A percentile compares a stretch with the other conserved stretches of the same genome.
These are phyloP conservation scores for Colletotrichum lupini DNA, from an alignment of 2,329 filamentous ascomycete genomes.

Conservation along the genomic window DNA sequence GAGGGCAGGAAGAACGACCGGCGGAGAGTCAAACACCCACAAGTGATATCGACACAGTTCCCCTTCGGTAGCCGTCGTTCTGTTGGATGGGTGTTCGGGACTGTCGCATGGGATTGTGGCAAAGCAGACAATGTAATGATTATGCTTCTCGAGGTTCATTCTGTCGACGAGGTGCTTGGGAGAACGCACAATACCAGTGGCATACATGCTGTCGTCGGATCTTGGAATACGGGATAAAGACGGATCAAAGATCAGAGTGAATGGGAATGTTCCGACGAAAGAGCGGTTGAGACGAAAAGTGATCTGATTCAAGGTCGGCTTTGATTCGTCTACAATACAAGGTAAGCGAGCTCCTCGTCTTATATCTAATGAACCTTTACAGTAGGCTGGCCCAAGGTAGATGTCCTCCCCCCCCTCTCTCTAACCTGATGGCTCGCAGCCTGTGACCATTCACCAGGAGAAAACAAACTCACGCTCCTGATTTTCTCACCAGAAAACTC, in stretches of 20 bases:
- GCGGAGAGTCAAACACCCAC: constrained; percentile 21
- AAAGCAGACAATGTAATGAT: constrained; percentile 18
- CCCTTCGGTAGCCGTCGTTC: neutral
- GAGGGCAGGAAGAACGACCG: neutral
- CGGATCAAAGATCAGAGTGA: neutral
- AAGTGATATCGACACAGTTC: constrained; percentile 14
- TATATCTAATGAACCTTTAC: neutral
- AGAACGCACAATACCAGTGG: constrained; percentile 15
- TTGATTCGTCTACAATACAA: neutral
- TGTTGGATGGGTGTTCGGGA: neutral
- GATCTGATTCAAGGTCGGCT: neutral
- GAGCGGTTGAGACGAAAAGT: neutral
- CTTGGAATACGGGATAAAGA: neutral
- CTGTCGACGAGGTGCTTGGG: constrained; percentile 1
- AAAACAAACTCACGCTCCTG: too few relatives aligned
- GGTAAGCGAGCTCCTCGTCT: neutral
- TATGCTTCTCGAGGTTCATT: neutral
- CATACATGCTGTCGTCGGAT: constrained; percentile 6
- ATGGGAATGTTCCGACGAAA: neutral
- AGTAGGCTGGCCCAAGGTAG: neutral
- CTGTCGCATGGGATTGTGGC: neutral
- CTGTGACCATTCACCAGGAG: neutral
- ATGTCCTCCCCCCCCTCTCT: neutral
- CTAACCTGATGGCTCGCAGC: neutral
- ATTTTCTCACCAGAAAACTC: neutral